Conservation (phyloP, 2,329 filamentous ascomycete genomes). For the Didymella exigua region DNA sequence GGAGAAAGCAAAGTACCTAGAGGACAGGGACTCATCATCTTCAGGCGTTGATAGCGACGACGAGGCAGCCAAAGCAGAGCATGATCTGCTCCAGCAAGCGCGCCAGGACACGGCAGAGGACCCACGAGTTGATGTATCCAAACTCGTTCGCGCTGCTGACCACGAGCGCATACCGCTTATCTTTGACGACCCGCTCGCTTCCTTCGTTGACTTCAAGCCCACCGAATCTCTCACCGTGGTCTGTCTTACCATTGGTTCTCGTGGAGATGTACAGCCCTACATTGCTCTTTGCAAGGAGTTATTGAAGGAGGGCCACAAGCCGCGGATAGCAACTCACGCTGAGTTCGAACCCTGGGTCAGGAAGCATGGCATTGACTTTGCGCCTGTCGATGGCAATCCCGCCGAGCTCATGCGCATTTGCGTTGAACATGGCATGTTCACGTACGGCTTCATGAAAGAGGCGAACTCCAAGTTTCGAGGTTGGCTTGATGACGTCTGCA, state of each 20-base stretch:
- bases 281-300: slow-evolving; percentile 94
- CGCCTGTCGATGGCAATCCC: slow-evolving; percentile 85
- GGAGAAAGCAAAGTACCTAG: slow-evolving; percentile 72
- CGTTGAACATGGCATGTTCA: slow-evolving; percentile 97
- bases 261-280: slow-evolving; percentile 96
- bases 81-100: slow-evolving; percentile 78
- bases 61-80: slow-evolving; percentile 77
- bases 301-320: slow-evolving; percentile 82
- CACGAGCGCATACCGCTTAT: slow-evolving; percentile 73
- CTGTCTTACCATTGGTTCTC: slow-evolving; percentile 92
- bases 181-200: slow-evolving; percentile 88
- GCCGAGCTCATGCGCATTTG: slow-evolving; percentile 94
- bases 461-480: slow-evolving; percentile 76
- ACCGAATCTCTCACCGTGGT: slow-evolving; percentile 79
- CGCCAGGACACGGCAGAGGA: slow-evolving; percentile 53
- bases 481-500: slow-evolving; percentile 91
- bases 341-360: slow-evolving; percentile 91
- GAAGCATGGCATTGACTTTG: slow-evolving; percentile 92
- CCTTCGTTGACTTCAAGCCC: slow-evolving; percentile 90
- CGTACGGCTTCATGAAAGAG: slow-evolving; percentile 85
- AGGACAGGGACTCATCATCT: slow-evolving; percentile 70
- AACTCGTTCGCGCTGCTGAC: slow-evolving; percentile 40
- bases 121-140: slow-evolving; percentile 28
- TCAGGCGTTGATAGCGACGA: slow-evolving; percentile 73
- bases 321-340: slow-evolving; percentile 86